Conservation (phyloP, 768 basidiomycete species). For the Mycena haematopus region DNA sequence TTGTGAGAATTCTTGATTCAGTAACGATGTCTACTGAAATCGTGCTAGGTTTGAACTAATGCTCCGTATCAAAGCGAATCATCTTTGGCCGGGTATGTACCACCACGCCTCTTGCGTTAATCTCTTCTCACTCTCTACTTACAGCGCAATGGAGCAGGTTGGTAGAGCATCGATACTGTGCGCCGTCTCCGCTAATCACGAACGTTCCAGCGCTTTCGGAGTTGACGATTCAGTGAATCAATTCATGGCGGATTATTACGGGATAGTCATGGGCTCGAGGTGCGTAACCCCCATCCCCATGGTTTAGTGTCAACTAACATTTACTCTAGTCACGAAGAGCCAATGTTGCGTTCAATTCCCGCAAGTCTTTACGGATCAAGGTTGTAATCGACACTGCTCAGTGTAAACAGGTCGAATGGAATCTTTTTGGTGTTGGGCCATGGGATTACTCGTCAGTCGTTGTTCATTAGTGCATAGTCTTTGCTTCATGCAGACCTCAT, state of each 20-base stretch:
- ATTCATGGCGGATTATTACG: conserved; percentile 65
- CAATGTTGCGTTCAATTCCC: conserved; percentile 76
- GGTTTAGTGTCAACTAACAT: not conserved
- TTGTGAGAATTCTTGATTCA: conserved; percentile 43
- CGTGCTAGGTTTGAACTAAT: conserved; percentile 64
- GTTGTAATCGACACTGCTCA: not conserved
- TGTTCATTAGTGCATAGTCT: not conserved
- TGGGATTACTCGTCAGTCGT: conserved; percentile 57
- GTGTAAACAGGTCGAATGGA: conserved; percentile 66
- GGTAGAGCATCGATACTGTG: conserved; percentile 32
- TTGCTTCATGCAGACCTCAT: not conserved
- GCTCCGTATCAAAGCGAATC: conserved; percentile 71
- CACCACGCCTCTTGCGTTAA: not conserved
- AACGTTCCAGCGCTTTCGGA: conserved; percentile 52
- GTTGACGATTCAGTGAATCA: conserved; percentile 69
- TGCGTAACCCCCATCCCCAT: conserved; percentile 25
- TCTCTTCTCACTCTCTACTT: not conserved
- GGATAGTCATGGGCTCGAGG: conserved; percentile 77
- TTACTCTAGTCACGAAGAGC: conserved; percentile 65
- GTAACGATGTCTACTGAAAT: not conserved
- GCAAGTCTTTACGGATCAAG: conserved; percentile 14
- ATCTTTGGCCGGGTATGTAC: conserved; percentile 68
- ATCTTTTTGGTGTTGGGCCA: conserved; percentile 55
- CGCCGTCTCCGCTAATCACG: not conserved
- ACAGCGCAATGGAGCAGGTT: conserved; percentile 53